Evolutionary conservation across 768 basidiomycete genomes (phyloP).

Genomic region (Leccinellum albellum): DNA sequence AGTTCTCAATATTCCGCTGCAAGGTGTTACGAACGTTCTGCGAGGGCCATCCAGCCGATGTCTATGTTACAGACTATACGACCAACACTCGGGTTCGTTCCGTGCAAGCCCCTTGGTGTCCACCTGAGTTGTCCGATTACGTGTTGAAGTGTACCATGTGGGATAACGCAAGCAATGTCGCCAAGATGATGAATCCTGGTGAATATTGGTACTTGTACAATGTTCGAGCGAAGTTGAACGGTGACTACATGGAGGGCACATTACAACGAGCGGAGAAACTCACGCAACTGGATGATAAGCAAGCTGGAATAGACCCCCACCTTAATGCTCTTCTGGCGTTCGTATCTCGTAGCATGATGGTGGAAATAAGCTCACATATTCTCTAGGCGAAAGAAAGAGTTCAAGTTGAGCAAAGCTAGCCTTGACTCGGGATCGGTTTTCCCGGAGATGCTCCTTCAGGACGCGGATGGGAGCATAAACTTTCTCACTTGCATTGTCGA

Average conservation of each 20-base stretch:
- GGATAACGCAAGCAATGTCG: conserved; percentile 45
- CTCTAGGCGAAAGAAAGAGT: conserved; percentile 49
- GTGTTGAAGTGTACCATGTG: conserved; percentile 59
- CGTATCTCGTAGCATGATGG: conserved; percentile 18
- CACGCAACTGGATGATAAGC: conserved; percentile 38
- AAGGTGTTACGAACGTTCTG: conserved; percentile 49
- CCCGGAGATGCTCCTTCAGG: conserved; percentile 45
- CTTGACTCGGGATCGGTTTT: conserved; percentile 31
- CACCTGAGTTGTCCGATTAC: conserved; percentile 38
- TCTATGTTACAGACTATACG: conserved; percentile 71
- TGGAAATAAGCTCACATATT: conserved; percentile 4
- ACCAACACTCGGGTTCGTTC: conserved; percentile 33
- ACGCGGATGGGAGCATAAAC: conserved; percentile 37
- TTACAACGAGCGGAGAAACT: conserved; percentile 44
- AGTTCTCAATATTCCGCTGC: background rate
- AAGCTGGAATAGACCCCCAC: conserved; percentile 32
- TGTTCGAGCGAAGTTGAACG: conserved; percentile 41
- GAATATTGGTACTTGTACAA: conserved; percentile 55
- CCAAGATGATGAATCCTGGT: conserved; percentile 42
- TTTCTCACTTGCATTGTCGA: conserved; percentile 59
- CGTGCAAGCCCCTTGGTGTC: conserved; percentile 45
- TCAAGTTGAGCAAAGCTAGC: conserved; percentile 18
- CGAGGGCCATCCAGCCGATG: conserved; percentile 36
- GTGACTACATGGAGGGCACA: conserved; percentile 54
- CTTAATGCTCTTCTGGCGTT: conserved; percentile 53